Evolutionary conservation across 2,329 filamentous ascomycete species (phyloP), one percentile per base, ranked within the genome.

Genomic region (Cladosporium halotolerans): DNA sequence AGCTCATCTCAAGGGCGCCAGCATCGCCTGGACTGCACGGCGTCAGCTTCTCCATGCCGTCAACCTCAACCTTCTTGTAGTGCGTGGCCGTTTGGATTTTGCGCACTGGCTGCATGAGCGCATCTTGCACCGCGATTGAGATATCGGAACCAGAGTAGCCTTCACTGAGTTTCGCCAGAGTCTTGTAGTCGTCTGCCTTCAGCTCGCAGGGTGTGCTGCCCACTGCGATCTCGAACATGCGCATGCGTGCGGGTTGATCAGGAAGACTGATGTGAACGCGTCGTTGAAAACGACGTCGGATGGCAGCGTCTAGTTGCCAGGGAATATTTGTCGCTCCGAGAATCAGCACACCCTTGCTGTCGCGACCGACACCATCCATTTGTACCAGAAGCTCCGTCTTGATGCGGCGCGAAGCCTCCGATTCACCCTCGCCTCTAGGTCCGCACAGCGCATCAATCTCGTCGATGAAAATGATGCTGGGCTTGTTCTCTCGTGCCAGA

Each of bases 301-400:
- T 99, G 62, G 93, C 93, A 9, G 89, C 88, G 70, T 99, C 93
- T 45, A 99, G 80, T 76, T 99, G 92, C 93, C 93, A 99, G 14
- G 93, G 93, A 58, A 99, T 97, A 69, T 99, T 99, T 53, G 93
- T 99, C 51, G 93, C 93, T 56, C 93, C 93, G 3, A 99, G 81
- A 39, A 99, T 95, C 19, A 99, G 77, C 8, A 99, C 92, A 16
- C 92, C 93, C 64, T 87, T 90, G 58, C 87, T 92, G 72, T 99
- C 93, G 58, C 95, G 92, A 58, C 93, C 95, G 9, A 99, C 93
- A 73, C 93, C 95, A 64, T 99, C 93, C 93, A 99, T 99, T 72
- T 99, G 93, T 14, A 99, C 92, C 11, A 99, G 83, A 66, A 99
- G 84, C 72, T 99, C 93, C 0, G 93, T 99, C 76, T 99, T 99